Conservation (phyloP, 768 basidiomycete genomes). For the Suillus cothurnatus region DNA sequence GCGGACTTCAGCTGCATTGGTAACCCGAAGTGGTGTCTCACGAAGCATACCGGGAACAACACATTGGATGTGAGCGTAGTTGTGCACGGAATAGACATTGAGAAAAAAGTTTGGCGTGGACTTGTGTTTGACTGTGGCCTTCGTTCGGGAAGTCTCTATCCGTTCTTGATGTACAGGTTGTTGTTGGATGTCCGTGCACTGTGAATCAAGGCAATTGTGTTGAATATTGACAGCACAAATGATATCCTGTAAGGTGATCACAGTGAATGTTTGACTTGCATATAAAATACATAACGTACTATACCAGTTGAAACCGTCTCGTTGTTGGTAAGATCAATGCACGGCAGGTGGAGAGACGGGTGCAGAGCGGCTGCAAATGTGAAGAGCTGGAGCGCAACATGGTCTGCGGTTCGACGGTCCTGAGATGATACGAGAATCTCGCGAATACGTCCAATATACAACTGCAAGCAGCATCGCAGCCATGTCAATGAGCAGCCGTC, state of each 20-base stretch:
- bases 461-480: too few species aligned
- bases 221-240: constrained; percentile 25
- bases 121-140: constrained; percentile 9
- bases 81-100: constrained; percentile 14
- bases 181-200: neutral
- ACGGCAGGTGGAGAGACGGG: too few species aligned
- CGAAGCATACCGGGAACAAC: neutral
- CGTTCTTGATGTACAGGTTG: constrained; percentile 13
- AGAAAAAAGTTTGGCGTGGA: constrained; percentile 11
- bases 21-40: neutral
- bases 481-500: too few species aligned
- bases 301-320: too few species aligned
- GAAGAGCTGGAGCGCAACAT: too few species aligned
- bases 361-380: too few species aligned
- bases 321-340: neutral
- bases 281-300: too few species aligned
- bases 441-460: too few species aligned
- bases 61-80: constrained; percentile 3
- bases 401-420: too few species aligned
- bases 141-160: constrained; percentile 13
- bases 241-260: constrained; percentile 13
- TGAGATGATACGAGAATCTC: too few species aligned
- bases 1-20: neutral
- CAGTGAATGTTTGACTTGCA: too few species aligned
- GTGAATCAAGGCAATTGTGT: constrained; percentile 18